Base-by-base conservation (phyloP, 1,284 basidiomycete genomes). In the Ceratobasidium sp. region DNA sequence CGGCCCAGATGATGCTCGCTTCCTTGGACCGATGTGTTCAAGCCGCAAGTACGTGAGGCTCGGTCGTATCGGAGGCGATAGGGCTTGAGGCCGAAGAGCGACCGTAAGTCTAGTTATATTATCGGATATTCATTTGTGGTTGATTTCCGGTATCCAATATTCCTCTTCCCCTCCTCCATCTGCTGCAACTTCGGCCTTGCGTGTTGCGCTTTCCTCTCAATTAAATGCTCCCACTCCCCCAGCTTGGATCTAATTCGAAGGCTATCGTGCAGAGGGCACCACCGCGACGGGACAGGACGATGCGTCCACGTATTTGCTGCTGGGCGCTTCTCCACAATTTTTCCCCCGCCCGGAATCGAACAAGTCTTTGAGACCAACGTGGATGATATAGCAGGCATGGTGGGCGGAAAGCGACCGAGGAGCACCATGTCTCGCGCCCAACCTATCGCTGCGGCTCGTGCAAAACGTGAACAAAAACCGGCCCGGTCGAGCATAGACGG, bases 301-400 rank as follows among this genome's bases (percentile, higher is more conserved):
- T 81, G 89, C 86, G 20, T 88, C 88, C 20, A 81, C 86, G 27
- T 90, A 91, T 82, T 83, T 92, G 5, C 82, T 92, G 27, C 81
- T 89, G 8, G 84, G 86, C 2, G 82, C 90, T 3, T 88, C 89
- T 2, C 83, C 88, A 5, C 82, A 86, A 46, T 88, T 78, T 84
- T 92, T 0, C 90, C 90, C 0, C 87, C 88, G 6, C 88, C 87
- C 0, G 93, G 92, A 8, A 87, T 90, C 59, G 93, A 94, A 81
- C 92, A 93, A 82, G 92, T 95, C 27, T 95, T 90, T 81, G 93
- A 94, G 82, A 89, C 89, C 3, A 91, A 93, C 4, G 84, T 89
- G 3, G 87, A 85, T 0, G 82, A 78, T 54, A 83, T 82, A 0
- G 6, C 46, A 57, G 1, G 41, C 33, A 16, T 30, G 27, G 27